phyloP scores from a whole-genome alignment of 2,329 filamentous ascomycete species.

The Pseudogymnoascus sp. region DNA sequence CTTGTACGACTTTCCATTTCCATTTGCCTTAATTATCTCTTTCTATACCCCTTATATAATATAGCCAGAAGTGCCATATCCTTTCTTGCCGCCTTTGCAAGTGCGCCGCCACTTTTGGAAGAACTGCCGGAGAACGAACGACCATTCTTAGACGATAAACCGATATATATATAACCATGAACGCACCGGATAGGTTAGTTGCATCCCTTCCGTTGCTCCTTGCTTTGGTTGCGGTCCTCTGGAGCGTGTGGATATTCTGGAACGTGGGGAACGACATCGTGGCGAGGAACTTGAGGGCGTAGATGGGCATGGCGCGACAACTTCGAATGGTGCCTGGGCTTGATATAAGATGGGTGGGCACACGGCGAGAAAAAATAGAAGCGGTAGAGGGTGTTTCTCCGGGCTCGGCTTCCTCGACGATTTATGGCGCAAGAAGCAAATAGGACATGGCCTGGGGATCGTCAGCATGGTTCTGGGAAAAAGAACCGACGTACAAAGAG shows the following conservation, averaged over 20 bases:
- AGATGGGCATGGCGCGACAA: neutral
- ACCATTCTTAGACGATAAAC: neutral
- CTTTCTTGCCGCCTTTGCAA: neutral
- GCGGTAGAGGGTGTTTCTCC: neutral
- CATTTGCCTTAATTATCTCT: neutral
- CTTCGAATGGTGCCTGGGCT: neutral
- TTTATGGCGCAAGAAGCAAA: neutral
- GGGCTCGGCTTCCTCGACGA: neutral
- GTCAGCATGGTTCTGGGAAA: neutral
- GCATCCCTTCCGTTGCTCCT: slow-evolving; percentile 13
- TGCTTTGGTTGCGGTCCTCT: slow-evolving; percentile 15
- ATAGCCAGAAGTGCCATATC: neutral
- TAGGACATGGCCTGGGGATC: neutral
- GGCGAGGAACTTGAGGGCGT: neutral
- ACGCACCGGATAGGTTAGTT: slow-evolving; percentile 47
- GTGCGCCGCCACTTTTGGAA: neutral
- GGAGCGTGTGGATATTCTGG: slow-evolving; percentile 10
- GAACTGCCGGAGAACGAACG: neutral
- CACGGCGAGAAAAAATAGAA: neutral
- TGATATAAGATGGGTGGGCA: neutral
- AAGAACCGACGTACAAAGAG: neutral
- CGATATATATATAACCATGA: slow-evolving; percentile 36
- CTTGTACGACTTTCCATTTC: neutral
- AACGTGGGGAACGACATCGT: neutral
- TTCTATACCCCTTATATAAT: neutral